Percentiles rank a stretch among this genome's conserved stretches.
Conservation (phyloP, 2,329 filamentous ascomycete genomes). For the Calcarisporium arbuscula region DNA sequence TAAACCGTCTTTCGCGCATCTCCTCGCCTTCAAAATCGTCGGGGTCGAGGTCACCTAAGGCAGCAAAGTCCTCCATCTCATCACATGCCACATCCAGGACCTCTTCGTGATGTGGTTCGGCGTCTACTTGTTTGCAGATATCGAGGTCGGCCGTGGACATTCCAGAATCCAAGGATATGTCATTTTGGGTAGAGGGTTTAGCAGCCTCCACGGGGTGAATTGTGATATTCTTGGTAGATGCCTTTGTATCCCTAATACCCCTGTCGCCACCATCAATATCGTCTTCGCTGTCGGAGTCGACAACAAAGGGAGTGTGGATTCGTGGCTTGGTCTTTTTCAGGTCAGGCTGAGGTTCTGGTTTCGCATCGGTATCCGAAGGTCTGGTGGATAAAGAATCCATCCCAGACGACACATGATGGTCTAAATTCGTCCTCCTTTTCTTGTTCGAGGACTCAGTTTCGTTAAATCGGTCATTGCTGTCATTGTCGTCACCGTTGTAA, state of each 20-base stretch:
- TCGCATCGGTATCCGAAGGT: slow-evolving; percentile 16
- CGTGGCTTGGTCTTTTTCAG: slow-evolving; percentile 16
- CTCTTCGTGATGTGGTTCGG: too few species aligned
- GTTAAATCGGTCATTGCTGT: slow-evolving; percentile 21
- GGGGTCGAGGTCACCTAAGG: slow-evolving; percentile 52
- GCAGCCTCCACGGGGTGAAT: not conserved
- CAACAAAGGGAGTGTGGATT: slow-evolving; percentile 52
- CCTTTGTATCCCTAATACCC: slow-evolving; percentile 14
- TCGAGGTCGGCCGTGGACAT: not conserved
- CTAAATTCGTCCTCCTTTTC: slow-evolving; percentile 21
- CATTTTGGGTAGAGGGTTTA: not conserved
- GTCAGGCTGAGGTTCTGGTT: slow-evolving; percentile 16
- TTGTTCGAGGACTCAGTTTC: slow-evolving; percentile 27
- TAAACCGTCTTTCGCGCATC: slow-evolving; percentile 59
- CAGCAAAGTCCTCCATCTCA: slow-evolving; percentile 27
- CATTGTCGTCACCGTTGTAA: slow-evolving; percentile 19
- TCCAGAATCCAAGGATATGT: not conserved
- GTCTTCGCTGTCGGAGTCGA: slow-evolving; percentile 58
- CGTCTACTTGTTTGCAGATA: slow-evolving; percentile 28
- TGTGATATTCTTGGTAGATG: slow-evolving; percentile 8
- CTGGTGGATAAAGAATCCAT: too few species aligned
- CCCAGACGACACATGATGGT: slow-evolving; percentile 8
- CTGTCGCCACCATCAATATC: slow-evolving; percentile 16
- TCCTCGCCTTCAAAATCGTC: slow-evolving; percentile 55
- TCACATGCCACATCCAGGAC: too few species aligned